Evolutionary conservation across 768 basidiomycete genomes (phyloP).

Genomic region (Vishniacozyma victoriae): DNA sequence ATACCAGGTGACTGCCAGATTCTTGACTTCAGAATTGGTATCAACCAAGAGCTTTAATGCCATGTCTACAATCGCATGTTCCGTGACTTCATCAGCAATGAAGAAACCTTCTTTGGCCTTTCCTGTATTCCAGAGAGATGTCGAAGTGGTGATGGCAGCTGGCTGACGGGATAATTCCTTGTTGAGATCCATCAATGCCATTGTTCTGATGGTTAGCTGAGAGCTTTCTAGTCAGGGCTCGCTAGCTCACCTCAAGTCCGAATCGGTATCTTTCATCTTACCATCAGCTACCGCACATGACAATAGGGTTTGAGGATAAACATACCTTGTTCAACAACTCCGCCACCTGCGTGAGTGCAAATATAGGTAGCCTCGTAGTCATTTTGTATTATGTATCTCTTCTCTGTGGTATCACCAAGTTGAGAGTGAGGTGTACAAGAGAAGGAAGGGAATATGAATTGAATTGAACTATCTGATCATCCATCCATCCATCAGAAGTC

Average conservation of each 20-base stretch:
- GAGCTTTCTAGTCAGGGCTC: not conserved
- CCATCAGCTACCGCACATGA: not conserved
- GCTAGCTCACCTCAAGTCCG: conserved; percentile 31
- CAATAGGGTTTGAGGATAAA: not conserved
- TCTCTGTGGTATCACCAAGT: no score
- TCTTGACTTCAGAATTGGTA: conserved; percentile 96
- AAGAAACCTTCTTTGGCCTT: conserved; percentile 1
- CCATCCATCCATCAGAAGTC: no score
- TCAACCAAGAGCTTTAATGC: conserved; percentile 85
- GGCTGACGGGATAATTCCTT: conserved; percentile 65
- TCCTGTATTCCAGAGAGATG: conserved; percentile 7
- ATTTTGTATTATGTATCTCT: no score
- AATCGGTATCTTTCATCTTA: conserved; percentile 39
- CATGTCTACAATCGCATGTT: conserved; percentile 74
- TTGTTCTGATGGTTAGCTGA: conserved; percentile 58
- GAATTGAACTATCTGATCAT: no score
- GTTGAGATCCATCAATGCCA: conserved; percentile 94
- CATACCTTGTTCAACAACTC: conserved; percentile 31
- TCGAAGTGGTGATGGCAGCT: not conserved
- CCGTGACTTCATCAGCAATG: conserved; percentile 74
- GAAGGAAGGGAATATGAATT: no score
- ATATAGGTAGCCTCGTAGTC: no score
- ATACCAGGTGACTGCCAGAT: conserved; percentile 91
- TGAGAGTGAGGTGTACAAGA: no score
- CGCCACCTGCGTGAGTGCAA: conserved; percentile 8